Base-by-base conservation (phyloP, 2,329 filamentous ascomycete genomes). In the Aspergillus persii region DNA sequence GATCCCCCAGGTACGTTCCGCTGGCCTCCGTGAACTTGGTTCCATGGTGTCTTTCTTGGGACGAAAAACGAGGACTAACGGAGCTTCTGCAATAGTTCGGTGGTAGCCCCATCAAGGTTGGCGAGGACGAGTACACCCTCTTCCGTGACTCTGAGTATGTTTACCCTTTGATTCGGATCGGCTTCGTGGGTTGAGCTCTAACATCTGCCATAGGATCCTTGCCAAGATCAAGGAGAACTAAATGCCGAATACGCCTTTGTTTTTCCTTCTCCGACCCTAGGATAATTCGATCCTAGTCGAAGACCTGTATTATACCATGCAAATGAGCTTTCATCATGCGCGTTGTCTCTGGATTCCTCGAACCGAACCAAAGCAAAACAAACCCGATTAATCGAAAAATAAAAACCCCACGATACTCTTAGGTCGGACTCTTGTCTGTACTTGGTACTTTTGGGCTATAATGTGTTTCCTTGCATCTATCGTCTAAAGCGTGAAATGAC, bases 71-170 rank as follows among this genome's bases (percentile, higher is more conserved):
- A 41, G 36, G 36, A 41, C 65, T 78, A 63, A 74, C 54, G 27
- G 52, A 15, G 3, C 18, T 9, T 44, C 50, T 27, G 50, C 50
- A 26, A 63, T 71, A 96, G 91, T 99, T 89, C 74, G 95, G 95
- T 73, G 95, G 95, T 66, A 95, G 89, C 74, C 89, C 94, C 66
- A 88, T 99, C 78, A 98, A 98, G 87, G 91, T 98, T 69, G 95
- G 94, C 69, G 94, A 99, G 71, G 92, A 98, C 69, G 95, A 99
- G 82, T 98, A 87, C 84, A 88, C 90, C 65, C 87, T 99, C 66
- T 99, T 96, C 89, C 87, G 95, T 73, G 95, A 99, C 81, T 90
- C 92, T 83, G 95, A 99, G 94, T 98, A 88, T 81, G 93, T 89
- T 54, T 49, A 31, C 15, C 39, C 11, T 30, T 30, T 44, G 8